Evolutionary conservation across 352 stramenopile species (phyloP).

Genomic region (Albugo candida): DNA sequence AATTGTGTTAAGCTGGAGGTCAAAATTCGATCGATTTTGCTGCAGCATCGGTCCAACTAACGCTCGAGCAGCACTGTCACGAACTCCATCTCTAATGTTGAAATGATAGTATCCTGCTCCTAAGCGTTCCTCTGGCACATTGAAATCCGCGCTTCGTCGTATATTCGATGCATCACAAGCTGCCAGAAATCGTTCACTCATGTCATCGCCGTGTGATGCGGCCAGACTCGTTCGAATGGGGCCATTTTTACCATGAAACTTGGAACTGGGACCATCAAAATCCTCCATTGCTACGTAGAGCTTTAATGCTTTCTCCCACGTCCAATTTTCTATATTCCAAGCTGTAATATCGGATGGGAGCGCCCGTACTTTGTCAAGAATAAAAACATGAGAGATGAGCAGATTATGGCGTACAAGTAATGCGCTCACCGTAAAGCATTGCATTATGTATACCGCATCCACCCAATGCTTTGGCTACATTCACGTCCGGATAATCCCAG

Average conservation of each 20-base stretch:
- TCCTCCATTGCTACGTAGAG: slow-evolving; percentile 63
- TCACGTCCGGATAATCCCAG: slow-evolving; percentile 61
- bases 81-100: slow-evolving; percentile 60
- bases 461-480: slow-evolving; percentile 68
- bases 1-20: slow-evolving; percentile 26
- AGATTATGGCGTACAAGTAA: not conserved
- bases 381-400: not conserved
- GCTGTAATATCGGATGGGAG: slow-evolving; percentile 46
- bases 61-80: slow-evolving; percentile 55
- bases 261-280: slow-evolving; percentile 31
- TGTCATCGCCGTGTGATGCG: slow-evolving; percentile 4
- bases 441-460: slow-evolving; percentile 82
- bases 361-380: slow-evolving; percentile 23
- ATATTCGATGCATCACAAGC: slow-evolving; percentile 35
- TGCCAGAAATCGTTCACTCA: slow-evolving; percentile 29
- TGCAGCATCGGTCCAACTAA: slow-evolving; percentile 43
- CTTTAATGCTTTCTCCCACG: slow-evolving; percentile 43
- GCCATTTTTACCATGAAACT: slow-evolving; percentile 28
- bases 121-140: slow-evolving; percentile 35
- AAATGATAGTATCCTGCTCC: slow-evolving; percentile 79
- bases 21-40: slow-evolving; percentile 21
- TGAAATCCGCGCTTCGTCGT: slow-evolving; percentile 51
- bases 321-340: slow-evolving; percentile 60
- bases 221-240: slow-evolving; percentile 37
- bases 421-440: slow-evolving; percentile 65